Conservation (phyloP, 768 basidiomycete genomes). For the Daedaleopsis nitida region DNA sequence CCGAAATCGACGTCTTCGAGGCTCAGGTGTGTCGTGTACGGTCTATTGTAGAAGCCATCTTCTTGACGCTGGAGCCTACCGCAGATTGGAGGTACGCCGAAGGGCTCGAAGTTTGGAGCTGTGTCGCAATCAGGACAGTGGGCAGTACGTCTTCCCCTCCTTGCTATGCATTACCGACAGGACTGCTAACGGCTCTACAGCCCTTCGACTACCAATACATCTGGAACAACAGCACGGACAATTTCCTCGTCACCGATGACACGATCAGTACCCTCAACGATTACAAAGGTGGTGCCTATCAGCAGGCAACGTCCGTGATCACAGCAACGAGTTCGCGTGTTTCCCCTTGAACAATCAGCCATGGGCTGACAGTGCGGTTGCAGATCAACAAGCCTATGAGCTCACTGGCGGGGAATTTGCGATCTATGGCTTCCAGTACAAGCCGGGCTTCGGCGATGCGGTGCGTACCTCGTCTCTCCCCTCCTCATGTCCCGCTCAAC, state of each 20-base stretch:
- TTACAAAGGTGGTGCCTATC: conserved; percentile 76
- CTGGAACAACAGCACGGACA: conserved; percentile 67
- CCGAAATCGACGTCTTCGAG: conserved; percentile 91
- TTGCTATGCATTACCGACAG: too few relatives aligned
- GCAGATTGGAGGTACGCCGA: conserved; percentile 51
- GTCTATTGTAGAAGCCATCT: conserved; percentile 46
- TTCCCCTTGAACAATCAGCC: conserved; percentile 2
- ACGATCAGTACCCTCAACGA: conserved; percentile 54
- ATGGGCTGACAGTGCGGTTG: background rate
- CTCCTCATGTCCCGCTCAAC: background rate
- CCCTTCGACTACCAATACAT: conserved; percentile 76
- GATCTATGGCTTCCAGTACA: conserved; percentile 82
- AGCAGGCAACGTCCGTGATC: conserved; percentile 61
- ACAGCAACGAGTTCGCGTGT: conserved; percentile 41
- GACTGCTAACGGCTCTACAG: conserved; percentile 32
- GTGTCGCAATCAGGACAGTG: conserved; percentile 89
- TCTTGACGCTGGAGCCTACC: conserved; percentile 12
- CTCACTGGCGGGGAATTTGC: conserved; percentile 54
- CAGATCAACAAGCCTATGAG: conserved; percentile 75
- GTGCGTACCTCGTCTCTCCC: conserved; percentile 61
- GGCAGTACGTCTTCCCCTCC: conserved; percentile 51
- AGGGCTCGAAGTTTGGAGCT: conserved; percentile 60
- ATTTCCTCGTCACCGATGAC: conserved; percentile 55
- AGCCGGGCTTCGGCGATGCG: conserved; percentile 62
- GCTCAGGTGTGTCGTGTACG: conserved; percentile 53